Conservation (phyloP, 441 rosid species). For the Adansonia grandidieri region DNA sequence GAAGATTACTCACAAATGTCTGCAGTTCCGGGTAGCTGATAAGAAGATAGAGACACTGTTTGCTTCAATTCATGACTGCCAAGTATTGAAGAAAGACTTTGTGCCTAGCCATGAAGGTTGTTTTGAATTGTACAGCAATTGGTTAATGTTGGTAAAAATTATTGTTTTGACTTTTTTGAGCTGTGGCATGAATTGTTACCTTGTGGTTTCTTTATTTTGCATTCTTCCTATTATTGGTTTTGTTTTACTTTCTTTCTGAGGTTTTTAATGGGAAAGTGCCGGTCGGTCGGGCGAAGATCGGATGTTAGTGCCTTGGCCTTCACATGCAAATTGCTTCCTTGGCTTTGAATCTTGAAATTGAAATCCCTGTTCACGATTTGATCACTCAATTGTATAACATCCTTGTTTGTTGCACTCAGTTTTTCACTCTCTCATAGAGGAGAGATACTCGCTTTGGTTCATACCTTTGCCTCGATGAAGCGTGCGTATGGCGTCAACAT, state of each 20-base stretch:
- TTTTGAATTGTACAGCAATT: slow-evolving; percentile 29
- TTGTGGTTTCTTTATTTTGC: neutral
- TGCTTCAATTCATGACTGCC: neutral
- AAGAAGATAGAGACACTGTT: neutral
- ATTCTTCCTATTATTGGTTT: neutral
- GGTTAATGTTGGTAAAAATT: neutral
- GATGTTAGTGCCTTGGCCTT: neutral
- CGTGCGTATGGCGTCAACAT: no score
- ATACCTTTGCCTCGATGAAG: no score
- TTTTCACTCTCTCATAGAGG: no score
- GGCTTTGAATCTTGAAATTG: neutral
- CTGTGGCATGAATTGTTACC: neutral
- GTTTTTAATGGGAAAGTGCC: neutral
- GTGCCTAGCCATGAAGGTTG: neutral
- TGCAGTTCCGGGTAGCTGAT: slow-evolving; percentile 21
- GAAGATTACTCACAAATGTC: slow-evolving; percentile 25
- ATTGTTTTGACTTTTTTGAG: neutral
- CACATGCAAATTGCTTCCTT: neutral
- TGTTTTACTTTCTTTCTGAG: neutral
- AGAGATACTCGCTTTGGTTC: no score
- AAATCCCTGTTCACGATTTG: neutral
- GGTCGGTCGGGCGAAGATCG: neutral
- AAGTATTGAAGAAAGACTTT: neutral
- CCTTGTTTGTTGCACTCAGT: no score
- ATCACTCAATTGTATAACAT: no score